A percentile compares a stretch with the other conserved stretches of the same genome.
Conservation (phyloP, 495 filamentous ascomycete genomes). For the Pyronema domesticum region DNA sequence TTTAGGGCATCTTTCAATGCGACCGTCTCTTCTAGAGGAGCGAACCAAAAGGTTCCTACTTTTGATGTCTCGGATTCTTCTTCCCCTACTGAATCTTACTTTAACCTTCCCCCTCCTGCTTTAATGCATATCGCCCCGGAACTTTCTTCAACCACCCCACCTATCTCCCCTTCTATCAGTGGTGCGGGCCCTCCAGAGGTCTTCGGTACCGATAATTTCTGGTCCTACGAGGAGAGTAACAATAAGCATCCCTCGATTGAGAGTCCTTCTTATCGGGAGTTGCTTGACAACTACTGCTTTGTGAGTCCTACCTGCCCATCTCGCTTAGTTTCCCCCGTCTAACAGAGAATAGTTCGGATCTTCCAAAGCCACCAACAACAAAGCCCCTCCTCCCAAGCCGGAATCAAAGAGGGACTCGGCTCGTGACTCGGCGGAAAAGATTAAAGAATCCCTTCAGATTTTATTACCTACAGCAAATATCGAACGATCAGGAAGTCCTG, state of each 20-base stretch:
- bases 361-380: conserved; percentile 23
- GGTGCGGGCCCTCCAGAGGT: conserved; percentile 28
- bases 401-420: conserved; percentile 10
- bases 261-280: conserved; percentile 76
- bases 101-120: conserved; percentile 11
- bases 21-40: conserved; percentile 25
- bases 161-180: conserved; percentile 12
- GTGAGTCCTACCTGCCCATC: conserved; percentile 45
- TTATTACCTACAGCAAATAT: not conserved
- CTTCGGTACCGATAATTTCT: conserved; percentile 24
- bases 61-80: conserved; percentile 14
- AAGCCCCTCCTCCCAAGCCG: conserved; percentile 3
- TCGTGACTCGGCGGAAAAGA: conserved; percentile 10
- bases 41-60: conserved; percentile 29
- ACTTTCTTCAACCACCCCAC: conserved; percentile 9
- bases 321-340: conserved; percentile 11
- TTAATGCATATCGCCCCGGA: conserved; percentile 3
- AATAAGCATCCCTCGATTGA: conserved; percentile 49
- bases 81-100: conserved; percentile 11
- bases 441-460: conserved; percentile 10
- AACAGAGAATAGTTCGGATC: conserved; percentile 32
- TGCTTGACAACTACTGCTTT: conserved; percentile 96
- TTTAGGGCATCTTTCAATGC: conserved; percentile 75
- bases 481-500: not conserved
- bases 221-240: not conserved